Conservation (phyloP, 2,329 filamentous ascomycete genomes). For the Colletotrichum caudatum region DNA sequence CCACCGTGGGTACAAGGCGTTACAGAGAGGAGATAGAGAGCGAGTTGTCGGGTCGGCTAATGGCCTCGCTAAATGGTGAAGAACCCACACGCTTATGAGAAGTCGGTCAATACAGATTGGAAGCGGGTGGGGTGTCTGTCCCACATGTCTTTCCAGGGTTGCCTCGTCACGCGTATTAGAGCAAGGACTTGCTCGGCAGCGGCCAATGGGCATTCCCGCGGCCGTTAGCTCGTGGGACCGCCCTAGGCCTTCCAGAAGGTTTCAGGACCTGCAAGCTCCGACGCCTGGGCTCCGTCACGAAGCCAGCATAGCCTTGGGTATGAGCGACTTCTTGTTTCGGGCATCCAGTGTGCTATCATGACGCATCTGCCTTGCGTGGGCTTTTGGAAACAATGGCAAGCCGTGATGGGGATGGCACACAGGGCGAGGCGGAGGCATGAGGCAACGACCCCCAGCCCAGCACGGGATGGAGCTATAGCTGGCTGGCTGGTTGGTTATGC, state of each 20-base stretch:
- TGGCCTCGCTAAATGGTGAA: background rate
- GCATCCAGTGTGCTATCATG: conserved; percentile 33
- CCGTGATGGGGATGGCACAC: conserved; percentile 28
- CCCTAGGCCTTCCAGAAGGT: conserved; percentile 43
- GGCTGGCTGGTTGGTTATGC: background rate
- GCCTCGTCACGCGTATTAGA: conserved; percentile 19
- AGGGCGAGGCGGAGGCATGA: conserved; percentile 18
- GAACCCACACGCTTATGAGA: conserved; percentile 32
- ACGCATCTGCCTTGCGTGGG: conserved; percentile 18
- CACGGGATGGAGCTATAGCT: conserved; percentile 6
- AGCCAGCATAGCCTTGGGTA: conserved; percentile 37
- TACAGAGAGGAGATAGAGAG: conserved; percentile 19
- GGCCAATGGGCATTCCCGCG: conserved; percentile 42
- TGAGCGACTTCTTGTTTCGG: conserved; percentile 38
- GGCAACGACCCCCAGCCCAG: conserved; percentile 23
- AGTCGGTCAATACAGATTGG: conserved; percentile 21
- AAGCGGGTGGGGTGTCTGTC: conserved; percentile 22
- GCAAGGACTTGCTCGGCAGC: conserved; percentile 15
- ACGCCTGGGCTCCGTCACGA: conserved; percentile 22
- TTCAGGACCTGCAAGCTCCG: conserved; percentile 40
- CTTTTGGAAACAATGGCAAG: conserved; percentile 36
- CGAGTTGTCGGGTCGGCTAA: conserved; percentile 9
- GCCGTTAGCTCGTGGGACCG: conserved; percentile 35
- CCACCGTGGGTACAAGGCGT: conserved; percentile 34
- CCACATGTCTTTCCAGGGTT: conserved; percentile 14